A percentile compares a stretch with the other conserved stretches of the same genome.
phyloP scores from a whole-genome alignment of 2,329 filamentous ascomycete species.

The Cordyceps farinosa region DNA sequence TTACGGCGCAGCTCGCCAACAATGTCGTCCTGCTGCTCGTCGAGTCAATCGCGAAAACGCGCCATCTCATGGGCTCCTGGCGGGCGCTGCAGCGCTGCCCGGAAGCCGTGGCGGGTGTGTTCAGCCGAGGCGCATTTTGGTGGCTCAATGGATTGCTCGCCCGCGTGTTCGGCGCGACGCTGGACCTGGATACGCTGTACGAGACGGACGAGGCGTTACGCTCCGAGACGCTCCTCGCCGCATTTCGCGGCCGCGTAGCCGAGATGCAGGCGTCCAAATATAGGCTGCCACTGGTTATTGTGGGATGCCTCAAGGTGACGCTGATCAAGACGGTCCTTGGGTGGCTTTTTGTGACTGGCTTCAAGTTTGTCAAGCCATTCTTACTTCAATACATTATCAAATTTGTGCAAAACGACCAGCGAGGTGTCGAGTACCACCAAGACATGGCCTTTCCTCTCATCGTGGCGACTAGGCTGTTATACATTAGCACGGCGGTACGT shows the following conservation, averaged over 20 bases:
- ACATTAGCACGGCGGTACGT: conserved; percentile 21
- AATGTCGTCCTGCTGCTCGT: conserved; percentile 25
- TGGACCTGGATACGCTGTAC: conserved; percentile 15
- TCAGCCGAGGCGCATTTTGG: conserved; percentile 23
- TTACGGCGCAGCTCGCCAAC: conserved; percentile 28
- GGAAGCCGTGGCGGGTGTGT: conserved; percentile 29
- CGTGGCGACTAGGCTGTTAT: conserved; percentile 21
- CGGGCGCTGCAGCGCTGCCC: conserved; percentile 18
- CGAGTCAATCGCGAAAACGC: conserved; percentile 20
- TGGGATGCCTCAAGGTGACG: conserved; percentile 8
- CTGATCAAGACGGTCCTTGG: conserved; percentile 22
- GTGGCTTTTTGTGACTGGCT: conserved; percentile 21
- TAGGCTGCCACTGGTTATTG: conserved; percentile 6
- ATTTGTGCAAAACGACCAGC: conserved; percentile 16
- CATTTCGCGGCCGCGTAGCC: background rate
- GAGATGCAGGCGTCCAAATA: background rate
- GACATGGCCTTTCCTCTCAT: conserved; percentile 22
- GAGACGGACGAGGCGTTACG: conserved; percentile 9
- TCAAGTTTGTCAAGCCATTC: conserved; percentile 26
- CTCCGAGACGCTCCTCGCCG: conserved; percentile 12
- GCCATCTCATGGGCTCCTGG: conserved; percentile 25
- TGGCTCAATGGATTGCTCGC: conserved; percentile 23
- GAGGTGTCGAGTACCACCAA: conserved; percentile 12
- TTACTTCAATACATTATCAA: conserved; percentile 22
- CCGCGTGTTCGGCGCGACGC: conserved; percentile 13